Base-by-base conservation (phyloP, 371 early-diverging fungal genomes). In the Synchytrium microbalum region DNA sequence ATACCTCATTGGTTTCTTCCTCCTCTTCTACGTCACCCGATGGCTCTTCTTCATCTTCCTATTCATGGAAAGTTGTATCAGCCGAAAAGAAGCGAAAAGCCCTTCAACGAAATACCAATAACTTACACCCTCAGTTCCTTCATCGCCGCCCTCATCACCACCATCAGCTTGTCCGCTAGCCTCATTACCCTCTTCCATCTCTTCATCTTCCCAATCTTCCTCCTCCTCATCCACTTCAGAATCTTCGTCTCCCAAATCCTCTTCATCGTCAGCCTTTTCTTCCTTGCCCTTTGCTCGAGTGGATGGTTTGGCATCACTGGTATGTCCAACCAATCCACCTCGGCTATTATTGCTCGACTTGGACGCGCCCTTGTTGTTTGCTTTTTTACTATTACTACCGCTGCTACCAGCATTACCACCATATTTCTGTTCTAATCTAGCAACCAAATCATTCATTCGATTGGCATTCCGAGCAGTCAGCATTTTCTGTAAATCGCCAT, bases 351-450 rank as follows among this genome's bases (percentile, higher is more conserved):
- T 38, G 19, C 46, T 38, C 5, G 5, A 10, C 19, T 19, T 19
- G 19, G 46, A 10, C 46, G 19, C 19, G 19, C 46, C 19, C 46
- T 38, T 38, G 10, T 19, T 19, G 19, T 38, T 38, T 19, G 46
- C 46, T 38, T 38, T 5, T 19, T 38, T 38, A 19, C 10, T 38
- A 38, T 60, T 52, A n/a, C n/a, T n/a, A n/a, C n/a, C n/a, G n/a
- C n/a, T n/a, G n/a, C n/a, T n/a, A n/a, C n/a, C n/a, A 5, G 10
- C 30, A 26, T 27, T 32, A 5, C 53, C 60, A 14, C 26, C 64
- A 23, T 69, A 63, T 54, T 72, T 69, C 28, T 26, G 58, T 53
- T 67, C 68, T 31, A 72, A 54, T 19, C 46, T 64, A 54, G 25
- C 63, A 31, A 72, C 54, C 67, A 72, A 52, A 5, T 27, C 51